These are phyloP conservation scores for Prunus yedoensis DNA, from an alignment of 331 rosid genomes.

Conservation along the genomic window DNA sequence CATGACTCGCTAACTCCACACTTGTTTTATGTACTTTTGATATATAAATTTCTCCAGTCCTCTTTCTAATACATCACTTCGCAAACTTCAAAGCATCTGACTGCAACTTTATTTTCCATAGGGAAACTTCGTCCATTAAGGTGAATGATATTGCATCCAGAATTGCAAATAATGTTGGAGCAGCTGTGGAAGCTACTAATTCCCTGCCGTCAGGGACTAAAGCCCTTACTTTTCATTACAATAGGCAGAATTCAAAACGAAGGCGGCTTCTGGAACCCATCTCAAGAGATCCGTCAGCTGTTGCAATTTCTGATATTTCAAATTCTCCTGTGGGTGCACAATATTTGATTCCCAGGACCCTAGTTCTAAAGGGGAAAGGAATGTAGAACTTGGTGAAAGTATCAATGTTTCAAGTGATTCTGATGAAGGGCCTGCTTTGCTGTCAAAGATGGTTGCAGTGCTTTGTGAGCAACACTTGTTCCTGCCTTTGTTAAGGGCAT, in stretches of 20 bases:
- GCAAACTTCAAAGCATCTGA: slow-evolving; percentile 26
- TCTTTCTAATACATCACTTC: background rate
- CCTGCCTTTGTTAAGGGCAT: slow-evolving; percentile 91
- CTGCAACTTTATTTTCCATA: slow-evolving; percentile 40
- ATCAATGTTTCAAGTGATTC: slow-evolving; percentile 41
- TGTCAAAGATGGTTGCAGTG: slow-evolving; percentile 93
- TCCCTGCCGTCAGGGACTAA: slow-evolving; percentile 61
- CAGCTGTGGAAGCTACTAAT: slow-evolving; percentile 90
- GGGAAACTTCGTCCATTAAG: slow-evolving; percentile 94
- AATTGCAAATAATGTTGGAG: slow-evolving; percentile 81
- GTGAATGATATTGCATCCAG: slow-evolving; percentile 92
- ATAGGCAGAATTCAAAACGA: slow-evolving; percentile 75
- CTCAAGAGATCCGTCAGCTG: slow-evolving; percentile 36
- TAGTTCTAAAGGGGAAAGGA: slow-evolving; percentile 42
- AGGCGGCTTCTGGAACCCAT: slow-evolving; percentile 63
- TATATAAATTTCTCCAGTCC: background rate
- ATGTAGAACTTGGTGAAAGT: slow-evolving; percentile 33
- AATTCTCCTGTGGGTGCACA: slow-evolving; percentile 42
- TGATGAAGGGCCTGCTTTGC: slow-evolving; percentile 66
- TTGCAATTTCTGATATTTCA: slow-evolving; percentile 37
- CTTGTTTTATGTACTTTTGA: background rate
- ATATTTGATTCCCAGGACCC: slow-evolving; percentile 42
- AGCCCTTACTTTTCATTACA: slow-evolving; percentile 71
- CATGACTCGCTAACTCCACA: background rate
- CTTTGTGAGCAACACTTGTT: slow-evolving; percentile 86